These are phyloP conservation scores for Boehmeria nivea DNA, from an alignment of 306 rosid species.

Conservation along the genomic window DNA sequence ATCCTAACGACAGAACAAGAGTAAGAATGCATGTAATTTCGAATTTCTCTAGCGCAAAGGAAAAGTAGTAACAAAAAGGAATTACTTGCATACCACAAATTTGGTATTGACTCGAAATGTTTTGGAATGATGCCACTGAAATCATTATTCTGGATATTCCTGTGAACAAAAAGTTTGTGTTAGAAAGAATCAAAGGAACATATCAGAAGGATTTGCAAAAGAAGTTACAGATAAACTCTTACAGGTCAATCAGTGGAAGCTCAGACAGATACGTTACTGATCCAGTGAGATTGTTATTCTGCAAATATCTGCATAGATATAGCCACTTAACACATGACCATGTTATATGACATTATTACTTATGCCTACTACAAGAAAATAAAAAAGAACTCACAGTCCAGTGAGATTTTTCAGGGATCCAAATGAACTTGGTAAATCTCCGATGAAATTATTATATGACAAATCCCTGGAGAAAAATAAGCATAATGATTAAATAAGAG, in stretches of 20 bases:
- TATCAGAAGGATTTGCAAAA: constrained; percentile 5
- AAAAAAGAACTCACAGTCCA: constrained; percentile 45
- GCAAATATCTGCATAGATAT: constrained; percentile 60
- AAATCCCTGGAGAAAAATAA: constrained; percentile 52
- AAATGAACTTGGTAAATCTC: constrained; percentile 94
- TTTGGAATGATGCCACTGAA: constrained; percentile 86
- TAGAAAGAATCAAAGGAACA: constrained; percentile 18
- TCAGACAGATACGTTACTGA: constrained; percentile 74
- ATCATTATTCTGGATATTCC: constrained; percentile 72
- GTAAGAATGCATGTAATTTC: not conserved
- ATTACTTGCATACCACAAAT: constrained; percentile 53
- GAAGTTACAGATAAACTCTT: constrained; percentile 17
- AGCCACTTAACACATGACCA: constrained; percentile 3
- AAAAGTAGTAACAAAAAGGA: constrained; percentile 8
- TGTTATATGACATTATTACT: not conserved
- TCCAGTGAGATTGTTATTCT: constrained; percentile 76
- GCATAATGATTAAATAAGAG: constrained; percentile 2
- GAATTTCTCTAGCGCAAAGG: constrained; percentile 4
- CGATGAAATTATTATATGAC: constrained; percentile 68
- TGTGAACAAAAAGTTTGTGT: constrained; percentile 28
- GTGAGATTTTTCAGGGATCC: constrained; percentile 60
- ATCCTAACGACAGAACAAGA: constrained; percentile 44
- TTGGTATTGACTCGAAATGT: constrained; percentile 71
- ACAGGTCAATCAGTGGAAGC: constrained; percentile 81
- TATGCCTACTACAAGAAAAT: constrained; percentile 9